These are phyloP conservation scores for Aspergillus bertholletiae DNA, from an alignment of 495 filamentous ascomycete genomes.

Conservation along the genomic window DNA sequence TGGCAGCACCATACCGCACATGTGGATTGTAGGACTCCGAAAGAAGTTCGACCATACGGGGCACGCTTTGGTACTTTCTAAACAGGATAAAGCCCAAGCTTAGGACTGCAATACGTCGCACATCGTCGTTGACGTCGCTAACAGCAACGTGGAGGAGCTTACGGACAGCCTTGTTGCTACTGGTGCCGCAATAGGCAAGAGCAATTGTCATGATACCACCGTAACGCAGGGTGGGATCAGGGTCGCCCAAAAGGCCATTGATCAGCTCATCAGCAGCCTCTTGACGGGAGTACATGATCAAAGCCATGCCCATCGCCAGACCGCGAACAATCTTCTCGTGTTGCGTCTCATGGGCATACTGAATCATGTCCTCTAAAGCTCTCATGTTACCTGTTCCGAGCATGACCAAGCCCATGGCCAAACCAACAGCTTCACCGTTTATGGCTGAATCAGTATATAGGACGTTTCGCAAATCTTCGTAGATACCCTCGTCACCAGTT, in stretches of 20 bases:
- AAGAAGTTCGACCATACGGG: slow-evolving; percentile 97
- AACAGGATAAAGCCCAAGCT: slow-evolving; percentile 98
- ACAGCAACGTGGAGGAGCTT: slow-evolving; percentile 97
- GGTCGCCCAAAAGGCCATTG: slow-evolving; percentile 87
- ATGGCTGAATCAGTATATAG: slow-evolving; percentile 91
- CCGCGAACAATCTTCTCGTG: slow-evolving; percentile 99
- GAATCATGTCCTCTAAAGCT: slow-evolving; percentile 90
- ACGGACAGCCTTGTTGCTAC: slow-evolving; percentile 97
- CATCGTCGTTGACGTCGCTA: slow-evolving; percentile 97
- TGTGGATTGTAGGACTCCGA: slow-evolving; percentile 99
- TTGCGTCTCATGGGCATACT: slow-evolving; percentile 95
- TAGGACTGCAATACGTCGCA: slow-evolving; percentile 95
- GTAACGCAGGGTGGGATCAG: slow-evolving; percentile 90
- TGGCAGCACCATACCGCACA: slow-evolving; percentile 95
- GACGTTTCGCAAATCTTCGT: slow-evolving; percentile 82
- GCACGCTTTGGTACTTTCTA: slow-evolving; percentile 94
- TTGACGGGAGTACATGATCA: slow-evolving; percentile 97
- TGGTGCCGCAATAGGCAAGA: slow-evolving; percentile 92
- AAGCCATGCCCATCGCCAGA: slow-evolving; percentile 90
- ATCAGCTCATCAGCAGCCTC: slow-evolving; percentile 93
- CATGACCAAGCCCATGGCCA: slow-evolving; percentile 97
- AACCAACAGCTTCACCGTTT: slow-evolving; percentile 93
- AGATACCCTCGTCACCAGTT: slow-evolving; percentile 84
- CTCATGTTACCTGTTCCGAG: slow-evolving; percentile 89
- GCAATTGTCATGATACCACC: slow-evolving; percentile 99